A percentile compares a stretch with the other conserved stretches of the same genome.
phyloP scores from a whole-genome alignment of 1,139 yeast genomes.

The Suhomyces ambrosiae region DNA sequence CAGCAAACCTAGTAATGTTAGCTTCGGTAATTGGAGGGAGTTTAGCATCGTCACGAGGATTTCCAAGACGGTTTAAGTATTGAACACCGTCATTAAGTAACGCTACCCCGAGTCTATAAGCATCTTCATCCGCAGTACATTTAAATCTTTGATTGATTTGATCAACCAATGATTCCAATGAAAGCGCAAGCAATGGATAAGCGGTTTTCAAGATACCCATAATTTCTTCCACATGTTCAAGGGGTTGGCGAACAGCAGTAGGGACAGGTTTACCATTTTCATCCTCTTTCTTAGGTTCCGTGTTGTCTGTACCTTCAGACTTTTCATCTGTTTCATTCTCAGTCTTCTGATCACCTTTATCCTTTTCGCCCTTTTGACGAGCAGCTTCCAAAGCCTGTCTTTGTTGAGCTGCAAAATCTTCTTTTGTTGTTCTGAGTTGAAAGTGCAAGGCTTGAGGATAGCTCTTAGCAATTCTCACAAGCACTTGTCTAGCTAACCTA shows the following conservation, averaged over 20 bases:
- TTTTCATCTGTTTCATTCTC: slow-evolving; percentile 8
- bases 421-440: slow-evolving; percentile 92
- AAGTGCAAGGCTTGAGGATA: slow-evolving; percentile 97
- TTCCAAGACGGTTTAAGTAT: slow-evolving; percentile 77
- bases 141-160: slow-evolving; percentile 94
- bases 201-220: slow-evolving; percentile 96
- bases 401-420: slow-evolving; percentile 87
- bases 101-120: slow-evolving; percentile 90
- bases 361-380: slow-evolving; percentile 31
- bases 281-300: slow-evolving; percentile 9
- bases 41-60: slow-evolving; percentile 85
- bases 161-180: slow-evolving; percentile 92
- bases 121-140: slow-evolving; percentile 94
- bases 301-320: slow-evolving; percentile 12
- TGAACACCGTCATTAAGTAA: slow-evolving; percentile 91
- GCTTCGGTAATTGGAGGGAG: slow-evolving; percentile 92
- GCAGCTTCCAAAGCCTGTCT: slow-evolving; percentile 71
- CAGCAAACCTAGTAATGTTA: slow-evolving; percentile 87
- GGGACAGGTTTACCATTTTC: slow-evolving; percentile 15
- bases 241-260: slow-evolving; percentile 61
- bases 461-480: slow-evolving; percentile 90
- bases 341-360: slow-evolving; percentile 3
- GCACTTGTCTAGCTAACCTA: slow-evolving; percentile 78
- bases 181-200: slow-evolving; percentile 87
- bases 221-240: slow-evolving; percentile 94